These are phyloP conservation scores for Monilinia laxa DNA, from an alignment of 2,329 filamentous ascomycete genomes.

Conservation along the genomic window DNA sequence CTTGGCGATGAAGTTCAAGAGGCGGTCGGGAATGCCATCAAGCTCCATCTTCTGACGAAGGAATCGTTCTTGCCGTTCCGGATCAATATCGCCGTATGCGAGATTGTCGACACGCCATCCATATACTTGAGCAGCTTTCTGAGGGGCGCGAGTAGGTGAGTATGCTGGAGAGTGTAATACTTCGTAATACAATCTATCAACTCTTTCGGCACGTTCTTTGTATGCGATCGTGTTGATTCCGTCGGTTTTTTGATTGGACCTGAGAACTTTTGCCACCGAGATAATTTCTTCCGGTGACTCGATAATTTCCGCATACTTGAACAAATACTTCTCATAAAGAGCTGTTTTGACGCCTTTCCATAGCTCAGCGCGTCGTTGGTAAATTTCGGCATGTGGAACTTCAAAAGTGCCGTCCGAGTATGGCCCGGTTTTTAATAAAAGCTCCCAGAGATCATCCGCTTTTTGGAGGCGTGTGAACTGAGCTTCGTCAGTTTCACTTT, in stretches of 20 bases:
- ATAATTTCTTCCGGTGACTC: conserved; percentile 10
- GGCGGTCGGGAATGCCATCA: conserved; percentile 4
- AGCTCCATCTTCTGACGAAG: conserved; percentile 18
- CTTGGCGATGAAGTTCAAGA: conserved; percentile 13
- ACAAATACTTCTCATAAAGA: conserved; percentile 15
- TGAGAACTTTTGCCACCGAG: conserved; percentile 16
- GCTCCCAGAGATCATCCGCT: conserved; percentile 15
- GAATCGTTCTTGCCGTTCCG: conserved; percentile 12
- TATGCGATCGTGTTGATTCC: conserved; percentile 17
- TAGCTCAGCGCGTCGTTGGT: conserved; percentile 10
- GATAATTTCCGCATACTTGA: conserved; percentile 5
- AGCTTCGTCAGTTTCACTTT: neutral
- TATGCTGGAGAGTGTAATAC: conserved; percentile 12
- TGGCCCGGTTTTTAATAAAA: neutral
- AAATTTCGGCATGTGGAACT: conserved; percentile 17
- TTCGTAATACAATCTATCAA: conserved; percentile 15
- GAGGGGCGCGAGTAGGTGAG: conserved; percentile 5
- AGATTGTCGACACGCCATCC: conserved; percentile 15
- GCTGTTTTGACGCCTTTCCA: conserved; percentile 1
- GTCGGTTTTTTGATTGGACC: conserved; percentile 12
- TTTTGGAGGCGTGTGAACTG: conserved; percentile 6
- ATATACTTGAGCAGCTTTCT: conserved; percentile 11
- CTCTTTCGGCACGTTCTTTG: conserved; percentile 18
- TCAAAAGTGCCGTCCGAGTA: conserved; percentile 4
- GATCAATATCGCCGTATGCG: conserved; percentile 18